phyloP scores from a whole-genome alignment of 1,139 yeast genomes.

The Pneumocystis sp. region DNA sequence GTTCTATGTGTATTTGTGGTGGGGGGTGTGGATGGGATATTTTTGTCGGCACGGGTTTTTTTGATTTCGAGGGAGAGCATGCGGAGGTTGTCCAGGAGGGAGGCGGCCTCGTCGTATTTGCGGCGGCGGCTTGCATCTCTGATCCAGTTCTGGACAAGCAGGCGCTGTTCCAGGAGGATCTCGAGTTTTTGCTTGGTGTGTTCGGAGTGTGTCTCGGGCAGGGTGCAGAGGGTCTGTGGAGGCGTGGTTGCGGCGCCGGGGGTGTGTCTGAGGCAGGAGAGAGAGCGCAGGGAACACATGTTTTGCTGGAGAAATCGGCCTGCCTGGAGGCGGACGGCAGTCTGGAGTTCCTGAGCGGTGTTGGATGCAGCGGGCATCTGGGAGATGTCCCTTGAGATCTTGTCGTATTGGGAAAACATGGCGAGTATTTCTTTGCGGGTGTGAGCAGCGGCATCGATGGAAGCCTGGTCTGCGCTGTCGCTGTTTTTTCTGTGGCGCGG shows the following conservation, averaged over 20 bases:
- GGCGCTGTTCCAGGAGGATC: constrained; percentile 18
- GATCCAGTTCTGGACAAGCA: constrained; percentile 50
- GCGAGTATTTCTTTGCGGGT: not conserved
- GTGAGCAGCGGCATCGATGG: not conserved
- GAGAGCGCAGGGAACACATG: not conserved
- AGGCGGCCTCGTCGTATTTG: constrained; percentile 59
- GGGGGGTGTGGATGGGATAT: not conserved
- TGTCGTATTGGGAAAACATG: not conserved
- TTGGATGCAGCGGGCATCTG: not conserved
- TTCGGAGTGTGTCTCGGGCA: too few species aligned
- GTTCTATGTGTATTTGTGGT: too few species aligned
- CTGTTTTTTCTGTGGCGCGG: not conserved
- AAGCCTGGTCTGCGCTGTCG: not conserved
- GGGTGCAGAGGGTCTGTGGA: too few species aligned
- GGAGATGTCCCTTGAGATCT: not conserved
- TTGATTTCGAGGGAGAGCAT: constrained; percentile 46
- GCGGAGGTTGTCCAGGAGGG: constrained; percentile 41
- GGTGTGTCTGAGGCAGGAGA: not conserved
- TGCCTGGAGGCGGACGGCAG: not conserved
- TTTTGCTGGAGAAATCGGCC: not conserved
- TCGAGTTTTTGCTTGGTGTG: too few species aligned
- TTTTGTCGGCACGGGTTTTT: constrained; percentile 10
- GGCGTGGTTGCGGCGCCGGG: too few species aligned
- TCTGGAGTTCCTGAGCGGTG: not conserved
- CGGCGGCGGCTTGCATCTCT: constrained; percentile 48